A percentile compares a stretch with the other conserved stretches of the same genome.
These are phyloP conservation scores for Candida palmyrensis DNA, from an alignment of 805 yeast species.

Conservation along the genomic window DNA sequence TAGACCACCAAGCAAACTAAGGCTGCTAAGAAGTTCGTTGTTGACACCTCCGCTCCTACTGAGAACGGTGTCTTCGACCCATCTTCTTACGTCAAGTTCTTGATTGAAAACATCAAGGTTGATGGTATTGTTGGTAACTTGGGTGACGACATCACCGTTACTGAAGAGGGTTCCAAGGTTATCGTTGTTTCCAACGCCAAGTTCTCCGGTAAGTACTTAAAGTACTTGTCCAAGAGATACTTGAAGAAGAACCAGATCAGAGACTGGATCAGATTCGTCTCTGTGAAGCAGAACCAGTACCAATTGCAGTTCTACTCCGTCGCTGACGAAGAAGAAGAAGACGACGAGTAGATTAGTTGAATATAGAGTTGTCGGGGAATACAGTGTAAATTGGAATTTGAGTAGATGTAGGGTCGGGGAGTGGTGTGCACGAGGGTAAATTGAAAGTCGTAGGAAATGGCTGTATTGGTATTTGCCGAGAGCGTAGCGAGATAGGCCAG, in stretches of 20 bases:
- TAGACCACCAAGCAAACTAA: conserved; percentile 70
- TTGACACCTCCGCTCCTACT: conserved; percentile 96
- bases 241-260: conserved; percentile 99
- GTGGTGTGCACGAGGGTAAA: too few species aligned
- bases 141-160: conserved; percentile 88
- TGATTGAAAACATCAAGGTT: conserved; percentile 98
- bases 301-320: conserved; percentile 98
- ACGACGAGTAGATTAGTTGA: conserved; percentile 58
- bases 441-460: too few species aligned
- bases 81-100: conserved; percentile 95
- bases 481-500: too few species aligned
- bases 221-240: conserved; percentile 99
- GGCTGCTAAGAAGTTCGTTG: conserved; percentile 83
- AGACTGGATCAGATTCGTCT: conserved; percentile 99
- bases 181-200: conserved; percentile 87
- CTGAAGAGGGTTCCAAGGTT: conserved; percentile 81
- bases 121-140: conserved; percentile 96
- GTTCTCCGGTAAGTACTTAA: conserved; percentile 99
- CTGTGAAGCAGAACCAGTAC: conserved; percentile 93
- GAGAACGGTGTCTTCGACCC: conserved; percentile 98
- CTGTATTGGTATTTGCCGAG: too few species aligned
- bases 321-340: conserved; percentile 91
- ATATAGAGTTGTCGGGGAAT: conserved; percentile 1
- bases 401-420: not conserved
- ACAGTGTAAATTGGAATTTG: conserved; percentile 1